A percentile compares a stretch with the other conserved stretches of the same genome.
phyloP scores from a whole-genome alignment of 2,329 filamentous ascomycete species.

The Microcera coccophila region DNA sequence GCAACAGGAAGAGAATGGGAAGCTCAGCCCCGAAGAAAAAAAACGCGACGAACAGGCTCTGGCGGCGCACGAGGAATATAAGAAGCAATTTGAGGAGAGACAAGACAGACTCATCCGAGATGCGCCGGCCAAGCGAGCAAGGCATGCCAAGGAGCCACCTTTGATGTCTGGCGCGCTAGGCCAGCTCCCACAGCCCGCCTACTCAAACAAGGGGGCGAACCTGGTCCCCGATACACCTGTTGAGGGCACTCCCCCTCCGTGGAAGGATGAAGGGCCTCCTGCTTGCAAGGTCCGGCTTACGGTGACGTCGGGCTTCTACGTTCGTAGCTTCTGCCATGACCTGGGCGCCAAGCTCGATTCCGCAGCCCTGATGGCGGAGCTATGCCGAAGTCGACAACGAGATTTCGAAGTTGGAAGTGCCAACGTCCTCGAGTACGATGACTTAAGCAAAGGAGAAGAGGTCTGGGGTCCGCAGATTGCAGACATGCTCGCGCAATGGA shows the following conservation, averaged over 20 bases:
- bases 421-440: slow-evolving; percentile 75
- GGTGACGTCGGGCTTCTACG: slow-evolving; percentile 94
- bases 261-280: slow-evolving; percentile 62
- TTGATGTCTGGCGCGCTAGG: slow-evolving; percentile 58
- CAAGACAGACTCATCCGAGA: slow-evolving; percentile 56
- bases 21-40: slow-evolving; percentile 52
- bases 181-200: slow-evolving; percentile 43
- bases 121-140: slow-evolving; percentile 35
- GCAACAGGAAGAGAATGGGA: slow-evolving; percentile 48
- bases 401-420: slow-evolving; percentile 67
- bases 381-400: slow-evolving; percentile 76
- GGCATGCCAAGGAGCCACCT: slow-evolving; percentile 31
- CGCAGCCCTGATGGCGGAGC: slow-evolving; percentile 78
- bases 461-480: slow-evolving; percentile 76
- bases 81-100: slow-evolving; percentile 55
- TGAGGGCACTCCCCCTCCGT: slow-evolving; percentile 49
- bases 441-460: slow-evolving; percentile 70
- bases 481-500: slow-evolving; percentile 45
- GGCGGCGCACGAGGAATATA: slow-evolving; percentile 54
- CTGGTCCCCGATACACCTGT: slow-evolving; percentile 48
- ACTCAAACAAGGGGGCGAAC: slow-evolving; percentile 45
- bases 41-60: slow-evolving; percentile 52
- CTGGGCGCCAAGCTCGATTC: slow-evolving; percentile 78
- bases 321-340: slow-evolving; percentile 89
- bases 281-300: slow-evolving; percentile 84